Conservation (phyloP, 805 yeast species). For the Candida boidinii region DNA sequence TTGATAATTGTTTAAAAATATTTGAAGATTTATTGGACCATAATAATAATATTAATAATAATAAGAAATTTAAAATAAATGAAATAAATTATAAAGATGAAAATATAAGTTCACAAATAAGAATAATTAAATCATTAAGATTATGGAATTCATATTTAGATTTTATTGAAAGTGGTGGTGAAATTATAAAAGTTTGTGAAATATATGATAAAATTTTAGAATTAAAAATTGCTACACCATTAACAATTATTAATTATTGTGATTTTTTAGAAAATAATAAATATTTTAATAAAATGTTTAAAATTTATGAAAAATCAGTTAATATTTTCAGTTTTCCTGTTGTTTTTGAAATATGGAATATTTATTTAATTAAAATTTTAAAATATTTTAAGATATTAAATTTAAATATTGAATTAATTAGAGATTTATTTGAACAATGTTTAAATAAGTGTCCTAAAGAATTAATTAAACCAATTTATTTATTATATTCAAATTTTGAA, state of each 20-base stretch:
- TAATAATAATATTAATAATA: slow-evolving; percentile 5
- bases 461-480: slow-evolving; percentile 38
- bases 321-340: slow-evolving; percentile 50
- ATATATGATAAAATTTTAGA: slow-evolving; percentile 47
- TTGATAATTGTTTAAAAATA: slow-evolving; percentile 34
- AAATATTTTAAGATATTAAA: slow-evolving; percentile 19
- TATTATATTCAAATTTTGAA: slow-evolving; percentile 58
- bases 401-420: slow-evolving; percentile 40
- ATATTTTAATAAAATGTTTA: slow-evolving; percentile 41
- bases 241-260: slow-evolving; percentile 59
- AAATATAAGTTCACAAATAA: slow-evolving; percentile 41
- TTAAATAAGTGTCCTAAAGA: slow-evolving; percentile 41
- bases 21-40: slow-evolving; percentile 34
- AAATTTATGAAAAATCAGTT: slow-evolving; percentile 64
- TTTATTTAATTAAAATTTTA: slow-evolving; percentile 50
- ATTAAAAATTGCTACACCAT: slow-evolving; percentile 61
- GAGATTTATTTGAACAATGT: slow-evolving; percentile 72
- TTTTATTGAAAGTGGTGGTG: slow-evolving; percentile 49
- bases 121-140: slow-evolving; percentile 50
- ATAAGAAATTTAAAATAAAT: slow-evolving; percentile 7
- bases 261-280: slow-evolving; percentile 42
- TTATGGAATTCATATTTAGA: slow-evolving; percentile 75
- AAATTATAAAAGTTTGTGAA: slow-evolving; percentile 27
- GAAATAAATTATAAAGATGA: slow-evolving; percentile 28
- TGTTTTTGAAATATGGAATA: slow-evolving; percentile 63